Conservation (phyloP, 139 green algal genomes). For the Tetratostichococcus sp. region DNA sequence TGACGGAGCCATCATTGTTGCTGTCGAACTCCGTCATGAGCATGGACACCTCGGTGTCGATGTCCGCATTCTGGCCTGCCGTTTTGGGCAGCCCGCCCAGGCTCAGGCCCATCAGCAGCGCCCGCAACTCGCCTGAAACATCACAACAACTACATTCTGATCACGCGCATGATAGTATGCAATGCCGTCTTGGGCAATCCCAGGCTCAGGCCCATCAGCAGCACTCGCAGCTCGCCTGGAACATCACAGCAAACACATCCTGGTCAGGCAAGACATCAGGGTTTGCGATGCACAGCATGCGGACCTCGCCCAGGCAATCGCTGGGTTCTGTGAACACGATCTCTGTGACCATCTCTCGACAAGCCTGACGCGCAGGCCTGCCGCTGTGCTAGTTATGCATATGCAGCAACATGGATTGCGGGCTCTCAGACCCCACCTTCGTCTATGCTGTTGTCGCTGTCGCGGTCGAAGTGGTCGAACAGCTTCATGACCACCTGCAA, state of each 20-base stretch:
- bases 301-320: constrained; percentile 34
- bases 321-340: not conserved
- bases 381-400: too few species aligned
- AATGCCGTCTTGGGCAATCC: not conserved
- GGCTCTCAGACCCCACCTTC: constrained; percentile 1
- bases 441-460: constrained; percentile 33
- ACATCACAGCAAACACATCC: too few species aligned
- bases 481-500: constrained; percentile 14
- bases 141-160: too few species aligned
- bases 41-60: not conserved
- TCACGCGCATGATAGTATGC: too few species aligned
- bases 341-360: too few species aligned
- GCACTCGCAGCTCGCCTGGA: constrained; percentile 27
- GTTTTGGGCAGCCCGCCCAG: not conserved
- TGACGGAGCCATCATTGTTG: constrained; percentile 32
- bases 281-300: constrained; percentile 16
- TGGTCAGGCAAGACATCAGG: too few species aligned
- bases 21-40: constrained; percentile 37
- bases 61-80: not conserved
- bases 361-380: too few species aligned
- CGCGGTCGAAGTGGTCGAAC: constrained; percentile 45
- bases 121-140: constrained; percentile 22
- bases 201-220: constrained; percentile 38
- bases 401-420: too few species aligned
- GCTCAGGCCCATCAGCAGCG: constrained; percentile 37